A percentile compares a stretch with the other conserved stretches of the same genome.
Conservation (phyloP, 148 eudicot species). For the Fagopyrum homotropicum region DNA sequence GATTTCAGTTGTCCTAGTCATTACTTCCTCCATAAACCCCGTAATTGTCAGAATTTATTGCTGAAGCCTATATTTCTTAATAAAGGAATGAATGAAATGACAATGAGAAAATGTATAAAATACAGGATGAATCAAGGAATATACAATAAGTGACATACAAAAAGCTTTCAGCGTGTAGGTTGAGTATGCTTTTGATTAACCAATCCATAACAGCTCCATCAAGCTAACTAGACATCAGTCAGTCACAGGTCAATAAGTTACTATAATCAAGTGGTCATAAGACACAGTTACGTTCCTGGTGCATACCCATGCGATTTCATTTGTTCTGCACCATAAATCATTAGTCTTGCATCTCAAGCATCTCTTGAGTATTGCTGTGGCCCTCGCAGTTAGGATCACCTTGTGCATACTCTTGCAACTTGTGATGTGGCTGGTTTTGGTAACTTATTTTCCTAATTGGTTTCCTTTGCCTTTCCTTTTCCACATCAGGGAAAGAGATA, state of each 20-base stretch:
- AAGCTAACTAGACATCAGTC: neutral
- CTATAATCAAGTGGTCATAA: neutral
- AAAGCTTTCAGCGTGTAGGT: neutral
- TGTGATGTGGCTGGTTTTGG: neutral
- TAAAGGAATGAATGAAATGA: neutral
- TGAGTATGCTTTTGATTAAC: neutral
- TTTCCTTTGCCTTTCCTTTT: neutral
- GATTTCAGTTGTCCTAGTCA: neutral
- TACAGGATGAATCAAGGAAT: neutral
- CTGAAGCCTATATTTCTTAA: neutral
- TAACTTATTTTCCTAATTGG: neutral
- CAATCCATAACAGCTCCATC: neutral
- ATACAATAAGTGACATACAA: neutral
- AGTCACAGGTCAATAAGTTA: neutral
- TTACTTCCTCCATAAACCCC: neutral
- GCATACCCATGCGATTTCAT: neutral
- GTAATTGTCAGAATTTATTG: neutral
- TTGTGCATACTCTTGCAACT: neutral
- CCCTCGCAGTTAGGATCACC: neutral
- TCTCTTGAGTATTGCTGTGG: neutral
- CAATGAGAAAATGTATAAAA: neutral
- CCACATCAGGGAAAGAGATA: slow-evolving; percentile 77
- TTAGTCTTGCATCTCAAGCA: neutral
- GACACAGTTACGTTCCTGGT: neutral
- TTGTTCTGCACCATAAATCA: neutral